Evolutionary conservation across 164 flowering plant species (phyloP), one percentile per base, ranked within the genome.

Genomic region (Brasenia schreberi): DNA sequence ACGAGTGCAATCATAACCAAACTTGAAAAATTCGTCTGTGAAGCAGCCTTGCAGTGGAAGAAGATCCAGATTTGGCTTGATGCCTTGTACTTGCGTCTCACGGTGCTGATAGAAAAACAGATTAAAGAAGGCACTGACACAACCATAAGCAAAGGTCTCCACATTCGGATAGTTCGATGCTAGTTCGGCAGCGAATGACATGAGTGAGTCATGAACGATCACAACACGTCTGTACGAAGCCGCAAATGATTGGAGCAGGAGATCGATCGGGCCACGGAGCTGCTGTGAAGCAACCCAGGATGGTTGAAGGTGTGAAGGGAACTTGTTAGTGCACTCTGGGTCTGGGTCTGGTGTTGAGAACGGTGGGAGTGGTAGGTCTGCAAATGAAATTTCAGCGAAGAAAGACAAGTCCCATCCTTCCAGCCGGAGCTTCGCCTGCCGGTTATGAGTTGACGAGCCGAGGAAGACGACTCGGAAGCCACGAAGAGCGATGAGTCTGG

Each of bases 121-220:
- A 43, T 49, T 5, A 0, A 77, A 33, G 52, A 81, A 86, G 10
- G 85, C 87, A 0, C 90, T 86, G 19, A 73, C 71, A 43, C 78
- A 68, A 18, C 78, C 82, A 68, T 85, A 84, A 14, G 69, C 64
- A 68, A 83, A 90, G 19, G 83, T 60, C 67, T 88, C 90, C 0
- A 77, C 81, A 61, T 90, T 87, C 9, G 72, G 70, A 17, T 81
- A 61, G 0, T 44, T 27, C 4, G 59, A 63, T 0, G 72, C 74
- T n/a, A 84, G 89, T 66, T 85, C 82, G 5, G 87, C 79, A 0
- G 79, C 84, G 7, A 76, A 80, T 0, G 78, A 81, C 92, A 88
- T 85, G 7, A 87, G 67, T 6, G 87, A 66, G 69, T 90, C 94
- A 42, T 83, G 77, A 19, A 90, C 64, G 62, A 90, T 76, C 0